These are phyloP conservation scores for Mycena rebaudengoi DNA, from an alignment of 768 basidiomycete genomes.

Conservation along the genomic window DNA sequence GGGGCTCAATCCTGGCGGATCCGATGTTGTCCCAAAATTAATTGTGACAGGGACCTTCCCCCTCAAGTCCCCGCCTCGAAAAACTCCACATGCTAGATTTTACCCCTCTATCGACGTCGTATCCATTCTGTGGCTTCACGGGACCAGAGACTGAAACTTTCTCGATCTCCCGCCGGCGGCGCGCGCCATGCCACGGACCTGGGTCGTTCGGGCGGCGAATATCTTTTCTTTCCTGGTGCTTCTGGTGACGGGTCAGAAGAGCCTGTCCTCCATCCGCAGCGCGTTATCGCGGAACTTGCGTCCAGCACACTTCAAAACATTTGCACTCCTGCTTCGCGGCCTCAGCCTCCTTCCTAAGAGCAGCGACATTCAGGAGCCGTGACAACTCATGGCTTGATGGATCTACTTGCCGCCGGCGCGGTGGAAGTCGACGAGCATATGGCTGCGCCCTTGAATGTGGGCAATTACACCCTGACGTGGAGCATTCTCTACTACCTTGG, in stretches of 20 bases:
- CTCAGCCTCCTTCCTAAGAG: neutral
- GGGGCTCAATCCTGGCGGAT: constrained; percentile 4
- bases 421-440: neutral
- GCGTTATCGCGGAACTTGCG: neutral
- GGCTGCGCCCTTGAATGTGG: neutral
- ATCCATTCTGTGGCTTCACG: constrained; percentile 16
- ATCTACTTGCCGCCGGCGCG: constrained; percentile 8
- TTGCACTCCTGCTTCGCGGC: neutral
- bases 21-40: constrained; percentile 17
- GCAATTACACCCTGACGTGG: constrained; percentile 1
- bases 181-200: constrained; percentile 1
- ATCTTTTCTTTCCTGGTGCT: neutral
- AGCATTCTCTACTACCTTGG: constrained; percentile 2
- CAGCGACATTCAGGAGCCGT: neutral
- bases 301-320: neutral
- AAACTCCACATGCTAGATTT: too few species aligned
- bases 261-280: constrained; percentile 7
- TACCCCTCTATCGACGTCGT: neutral
- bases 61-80: neutral
- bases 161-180: neutral
- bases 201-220: neutral
- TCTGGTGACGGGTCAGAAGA: neutral
- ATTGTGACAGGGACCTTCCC: constrained; percentile 9
- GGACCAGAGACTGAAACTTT: constrained; percentile 10
- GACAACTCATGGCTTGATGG: neutral